These are phyloP conservation scores for Fusarium proliferatum DNA, from an alignment of 2,329 filamentous ascomycete genomes.

Conservation along the genomic window DNA sequence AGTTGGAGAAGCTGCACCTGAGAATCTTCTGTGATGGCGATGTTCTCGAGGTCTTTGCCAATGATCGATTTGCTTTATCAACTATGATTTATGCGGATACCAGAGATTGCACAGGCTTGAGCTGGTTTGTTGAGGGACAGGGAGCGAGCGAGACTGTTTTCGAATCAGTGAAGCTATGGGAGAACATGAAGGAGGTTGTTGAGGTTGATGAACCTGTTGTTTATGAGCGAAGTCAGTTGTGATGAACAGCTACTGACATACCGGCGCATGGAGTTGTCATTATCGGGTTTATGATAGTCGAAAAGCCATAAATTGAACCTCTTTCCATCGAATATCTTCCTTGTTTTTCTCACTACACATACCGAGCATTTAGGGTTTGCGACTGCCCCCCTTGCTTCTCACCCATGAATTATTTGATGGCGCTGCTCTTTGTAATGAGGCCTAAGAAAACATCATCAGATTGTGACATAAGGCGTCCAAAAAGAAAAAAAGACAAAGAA, in stretches of 20 bases:
- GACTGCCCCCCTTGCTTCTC: background rate
- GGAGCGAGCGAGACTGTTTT: constrained; percentile 12
- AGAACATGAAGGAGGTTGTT: constrained; percentile 33
- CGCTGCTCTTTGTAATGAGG: background rate
- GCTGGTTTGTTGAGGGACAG: constrained; percentile 40
- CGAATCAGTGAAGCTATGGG: constrained; percentile 38
- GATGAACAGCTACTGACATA: background rate
- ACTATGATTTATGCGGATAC: constrained; percentile 42
- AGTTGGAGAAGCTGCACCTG: constrained; percentile 36
- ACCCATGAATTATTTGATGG: rapidly evolving
- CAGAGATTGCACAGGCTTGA: constrained; percentile 32
- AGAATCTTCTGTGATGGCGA: constrained; percentile 43
- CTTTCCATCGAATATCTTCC: background rate
- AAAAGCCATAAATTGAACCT: background rate
- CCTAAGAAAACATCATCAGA: too few relatives aligned
- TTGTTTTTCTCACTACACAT: too few relatives aligned
- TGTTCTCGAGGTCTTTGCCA: constrained; percentile 44
- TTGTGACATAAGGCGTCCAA: too few relatives aligned
- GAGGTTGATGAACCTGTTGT: constrained; percentile 23
- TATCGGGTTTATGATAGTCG: background rate
- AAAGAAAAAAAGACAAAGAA: too few relatives aligned
- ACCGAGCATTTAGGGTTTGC: too few relatives aligned
- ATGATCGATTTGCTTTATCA: constrained; percentile 45
- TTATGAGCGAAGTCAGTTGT: constrained; percentile 22
- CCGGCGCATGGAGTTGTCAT: background rate